Evolutionary conservation across 2,329 filamentous ascomycete species (phyloP), one percentile per base, ranked within the genome.

Genomic region (Arthrobotrys iridis): DNA sequence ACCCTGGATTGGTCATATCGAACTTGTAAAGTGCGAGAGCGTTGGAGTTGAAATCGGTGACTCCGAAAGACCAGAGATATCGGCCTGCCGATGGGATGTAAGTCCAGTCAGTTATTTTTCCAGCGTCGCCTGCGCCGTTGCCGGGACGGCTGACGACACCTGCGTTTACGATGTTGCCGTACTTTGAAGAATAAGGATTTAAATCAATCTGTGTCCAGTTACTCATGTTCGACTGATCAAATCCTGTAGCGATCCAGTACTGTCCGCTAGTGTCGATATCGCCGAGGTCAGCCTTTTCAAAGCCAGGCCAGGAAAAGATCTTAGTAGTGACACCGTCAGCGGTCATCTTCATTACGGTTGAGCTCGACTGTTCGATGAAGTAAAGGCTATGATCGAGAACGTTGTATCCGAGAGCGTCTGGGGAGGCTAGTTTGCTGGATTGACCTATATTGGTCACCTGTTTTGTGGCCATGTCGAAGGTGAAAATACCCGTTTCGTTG

Each of bases 41-140:
- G 22, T 35, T 24, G 24, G n/a, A 4, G 26, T 35, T 46, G 6
- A 15, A 15, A 22, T 63, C 20, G 3, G 58, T 24, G 1, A 8
- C 18, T n/a, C 24, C 59, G 11, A 63, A 15, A 0, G 41, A 20
- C 41, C 41, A 50, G 3, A 63, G 43, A 11, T 20, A 63, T 20
- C 18, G 3, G n/a, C 59, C 41, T 13, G 59, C 24, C 11, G 41
- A 48, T 10, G 59, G 59, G 15, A 63, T 63, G 13, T 37, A 63
- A 8, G 41, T 8, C 59, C 59, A 63, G 28, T 63, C 59, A 13
- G 26, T 11, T 10, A 43, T 3, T n/a, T 11, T 20, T 1, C 10
- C 35, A n/a, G 13, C 40, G 33, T 26, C 30, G 8, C 15, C 7
- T 3, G 28, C 5, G 28, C 15, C 4, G 28, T 5, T 5, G 28